phyloP scores from a whole-genome alignment of 768 basidiomycete genomes.

The Trichaptum fuscoviolaceum region DNA sequence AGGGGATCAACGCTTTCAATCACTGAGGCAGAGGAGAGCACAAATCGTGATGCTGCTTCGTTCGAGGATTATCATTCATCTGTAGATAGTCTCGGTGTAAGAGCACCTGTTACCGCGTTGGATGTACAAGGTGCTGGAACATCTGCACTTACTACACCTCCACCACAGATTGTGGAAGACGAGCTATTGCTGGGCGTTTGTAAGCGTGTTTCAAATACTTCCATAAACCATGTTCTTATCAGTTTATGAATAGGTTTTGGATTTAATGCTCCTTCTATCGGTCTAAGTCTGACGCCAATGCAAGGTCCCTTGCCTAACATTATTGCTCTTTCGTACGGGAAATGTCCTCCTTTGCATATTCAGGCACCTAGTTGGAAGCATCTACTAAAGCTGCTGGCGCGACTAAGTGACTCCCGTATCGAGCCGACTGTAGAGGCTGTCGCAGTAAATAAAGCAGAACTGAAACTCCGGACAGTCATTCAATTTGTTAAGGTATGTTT shows the following conservation, averaged over 20 bases:
- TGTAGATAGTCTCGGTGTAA: neutral
- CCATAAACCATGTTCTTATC: neutral
- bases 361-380: conserved; percentile 73
- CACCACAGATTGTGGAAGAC: conserved; percentile 1
- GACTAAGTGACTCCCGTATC: conserved; percentile 61
- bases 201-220: neutral
- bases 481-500: conserved; percentile 69
- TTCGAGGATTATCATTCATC: neutral
- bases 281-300: conserved; percentile 42
- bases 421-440: conserved; percentile 68
- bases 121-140: neutral
- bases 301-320: conserved; percentile 58
- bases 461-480: conserved; percentile 65
- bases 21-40: neutral
- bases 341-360: conserved; percentile 62
- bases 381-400: conserved; percentile 69
- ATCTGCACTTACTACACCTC: neutral
- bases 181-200: conserved; percentile 3
- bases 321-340: conserved; percentile 68
- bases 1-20: neutral
- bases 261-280: conserved; percentile 54
- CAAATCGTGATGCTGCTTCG: neutral
- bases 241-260: conserved; percentile 51
- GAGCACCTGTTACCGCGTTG: neutral
- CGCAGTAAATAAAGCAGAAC: conserved; percentile 45